A percentile compares a stretch with the other conserved stretches of the same genome.
Conservation (phyloP, 441 rosid species). For the Euphorbia corollata region DNA sequence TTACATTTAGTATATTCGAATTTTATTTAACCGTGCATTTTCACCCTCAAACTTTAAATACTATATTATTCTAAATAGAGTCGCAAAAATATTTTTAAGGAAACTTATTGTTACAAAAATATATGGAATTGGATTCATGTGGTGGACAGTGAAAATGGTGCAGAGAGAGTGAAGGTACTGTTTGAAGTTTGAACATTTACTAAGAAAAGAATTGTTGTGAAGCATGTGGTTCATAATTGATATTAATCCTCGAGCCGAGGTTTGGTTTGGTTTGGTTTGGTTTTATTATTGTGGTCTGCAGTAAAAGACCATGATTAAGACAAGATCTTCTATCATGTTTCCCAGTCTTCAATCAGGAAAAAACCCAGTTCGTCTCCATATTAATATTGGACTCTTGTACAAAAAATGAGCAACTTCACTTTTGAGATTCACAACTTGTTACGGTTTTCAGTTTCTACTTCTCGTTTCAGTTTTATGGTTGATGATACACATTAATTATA, state of each 20-base stretch:
- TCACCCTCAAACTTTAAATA: background rate
- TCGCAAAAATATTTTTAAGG: too few relatives aligned
- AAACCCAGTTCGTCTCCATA: too few relatives aligned
- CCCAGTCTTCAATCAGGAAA: background rate
- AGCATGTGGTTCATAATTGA: conserved; percentile 3
- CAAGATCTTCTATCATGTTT: conserved; percentile 5
- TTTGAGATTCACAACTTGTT: too few relatives aligned
- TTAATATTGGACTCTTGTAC: too few relatives aligned
- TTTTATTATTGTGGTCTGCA: too few relatives aligned
- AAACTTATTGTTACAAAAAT: too few relatives aligned
- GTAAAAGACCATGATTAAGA: conserved; percentile 11
- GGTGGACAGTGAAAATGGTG: background rate
- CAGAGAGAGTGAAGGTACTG: background rate
- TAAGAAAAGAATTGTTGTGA: conserved; percentile 12
- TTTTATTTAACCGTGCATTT: background rate
- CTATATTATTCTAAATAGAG: too few relatives aligned
- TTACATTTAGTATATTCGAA: background rate
- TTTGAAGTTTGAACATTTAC: background rate
- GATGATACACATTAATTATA: too few relatives aligned
- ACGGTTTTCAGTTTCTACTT: too few relatives aligned
- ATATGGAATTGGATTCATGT: background rate
- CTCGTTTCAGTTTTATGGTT: too few relatives aligned
- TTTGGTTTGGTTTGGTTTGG: background rate
- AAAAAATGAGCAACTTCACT: too few relatives aligned
- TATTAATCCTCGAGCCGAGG: conserved; percentile 1